Evolutionary conservation across 169 alveolate species (phyloP).

Genomic region (Cyclospora cayetanensis): DNA sequence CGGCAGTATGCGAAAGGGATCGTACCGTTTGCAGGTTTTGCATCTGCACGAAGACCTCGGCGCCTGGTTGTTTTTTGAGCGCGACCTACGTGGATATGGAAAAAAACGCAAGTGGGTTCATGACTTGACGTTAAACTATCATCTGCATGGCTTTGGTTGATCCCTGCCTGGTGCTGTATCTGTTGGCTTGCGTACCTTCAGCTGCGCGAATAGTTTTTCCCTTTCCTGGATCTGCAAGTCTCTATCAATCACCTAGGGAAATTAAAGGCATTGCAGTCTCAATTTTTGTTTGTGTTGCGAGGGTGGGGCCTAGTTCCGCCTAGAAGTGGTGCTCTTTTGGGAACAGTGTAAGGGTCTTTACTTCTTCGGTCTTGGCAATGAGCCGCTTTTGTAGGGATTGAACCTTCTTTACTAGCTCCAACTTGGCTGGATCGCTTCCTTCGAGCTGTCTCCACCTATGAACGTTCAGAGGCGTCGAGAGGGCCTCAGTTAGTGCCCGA

Average conservation of each 20-base stretch:
- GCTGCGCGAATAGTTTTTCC: slow-evolving; percentile 93
- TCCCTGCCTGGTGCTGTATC: not conserved
- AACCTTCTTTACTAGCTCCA: slow-evolving; percentile 90
- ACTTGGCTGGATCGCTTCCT: slow-evolving; percentile 93
- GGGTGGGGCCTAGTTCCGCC: not conserved
- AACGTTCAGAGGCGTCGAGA: slow-evolving; percentile 94
- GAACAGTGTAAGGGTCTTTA: not conserved
- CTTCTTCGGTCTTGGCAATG: slow-evolving; percentile 95
- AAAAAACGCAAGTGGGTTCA: not conserved
- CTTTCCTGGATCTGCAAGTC: slow-evolving; percentile 92
- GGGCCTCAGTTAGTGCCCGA: slow-evolving; percentile 92
- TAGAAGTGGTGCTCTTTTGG: too few relatives aligned
- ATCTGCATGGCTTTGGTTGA: not conserved
- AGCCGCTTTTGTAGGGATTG: slow-evolving; percentile 92
- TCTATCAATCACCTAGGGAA: slow-evolving; percentile 81
- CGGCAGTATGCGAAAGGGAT: not conserved
- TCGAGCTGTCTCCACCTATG: slow-evolving; percentile 94
- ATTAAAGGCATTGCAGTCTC: not conserved
- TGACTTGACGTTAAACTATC: not conserved
- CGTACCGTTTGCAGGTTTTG: slow-evolving; percentile 19
- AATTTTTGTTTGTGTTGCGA: not conserved
- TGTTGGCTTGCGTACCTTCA: slow-evolving; percentile 75
- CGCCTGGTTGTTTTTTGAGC: slow-evolving; percentile 30
- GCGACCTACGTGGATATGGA: not conserved
- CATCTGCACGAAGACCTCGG: slow-evolving; percentile 18